These are phyloP conservation scores for Leccinum obscurum DNA, from an alignment of 768 basidiomycete species.

Conservation along the genomic window DNA sequence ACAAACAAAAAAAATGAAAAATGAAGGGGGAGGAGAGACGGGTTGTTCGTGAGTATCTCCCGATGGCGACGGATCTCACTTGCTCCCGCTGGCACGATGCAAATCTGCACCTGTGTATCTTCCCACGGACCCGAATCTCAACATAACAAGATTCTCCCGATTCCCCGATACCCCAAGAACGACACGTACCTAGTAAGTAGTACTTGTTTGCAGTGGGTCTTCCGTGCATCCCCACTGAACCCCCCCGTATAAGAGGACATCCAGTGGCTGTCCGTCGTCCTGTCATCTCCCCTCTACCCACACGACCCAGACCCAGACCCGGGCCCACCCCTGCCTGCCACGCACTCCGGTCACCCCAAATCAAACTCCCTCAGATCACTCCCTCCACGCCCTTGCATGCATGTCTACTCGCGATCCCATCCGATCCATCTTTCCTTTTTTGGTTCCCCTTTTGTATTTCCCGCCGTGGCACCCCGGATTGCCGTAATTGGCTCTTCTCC, in stretches of 20 bases:
- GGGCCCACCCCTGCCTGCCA: slow-evolving; percentile 14
- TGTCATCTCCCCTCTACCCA: slow-evolving; percentile 28
- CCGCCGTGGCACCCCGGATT: slow-evolving; percentile 32
- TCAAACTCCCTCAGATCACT: slow-evolving; percentile 19
- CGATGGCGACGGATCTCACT: slow-evolving; percentile 61
- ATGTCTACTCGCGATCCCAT: slow-evolving; percentile 9
- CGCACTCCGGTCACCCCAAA: slow-evolving; percentile 26
- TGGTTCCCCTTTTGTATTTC: slow-evolving; percentile 18
- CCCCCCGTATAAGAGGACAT: slow-evolving; percentile 21
- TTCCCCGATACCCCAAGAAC: slow-evolving; percentile 25
- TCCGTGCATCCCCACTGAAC: neutral
- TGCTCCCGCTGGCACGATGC: slow-evolving; percentile 32
- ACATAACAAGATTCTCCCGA: slow-evolving; percentile 28
- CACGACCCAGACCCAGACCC: slow-evolving; percentile 22
- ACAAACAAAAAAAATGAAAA: slow-evolving; percentile 17
- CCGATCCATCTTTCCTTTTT: slow-evolving; percentile 22
- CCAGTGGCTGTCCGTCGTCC: slow-evolving; percentile 23
- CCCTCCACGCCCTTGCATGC: slow-evolving; percentile 26
- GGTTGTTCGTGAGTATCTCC: slow-evolving; percentile 45
- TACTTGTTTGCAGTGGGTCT: slow-evolving; percentile 13
- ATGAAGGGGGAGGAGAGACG: slow-evolving; percentile 11
- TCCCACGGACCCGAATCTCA: slow-evolving; percentile 27
- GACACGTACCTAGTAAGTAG: slow-evolving; percentile 21
- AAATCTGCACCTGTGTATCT: slow-evolving; percentile 31
- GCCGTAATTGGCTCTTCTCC: slow-evolving; percentile 21